Percentiles rank a stretch among this genome's conserved stretches.
phyloP scores from a whole-genome alignment of 768 basidiomycete species.

The Phylloporus rhodoxanthus region DNA sequence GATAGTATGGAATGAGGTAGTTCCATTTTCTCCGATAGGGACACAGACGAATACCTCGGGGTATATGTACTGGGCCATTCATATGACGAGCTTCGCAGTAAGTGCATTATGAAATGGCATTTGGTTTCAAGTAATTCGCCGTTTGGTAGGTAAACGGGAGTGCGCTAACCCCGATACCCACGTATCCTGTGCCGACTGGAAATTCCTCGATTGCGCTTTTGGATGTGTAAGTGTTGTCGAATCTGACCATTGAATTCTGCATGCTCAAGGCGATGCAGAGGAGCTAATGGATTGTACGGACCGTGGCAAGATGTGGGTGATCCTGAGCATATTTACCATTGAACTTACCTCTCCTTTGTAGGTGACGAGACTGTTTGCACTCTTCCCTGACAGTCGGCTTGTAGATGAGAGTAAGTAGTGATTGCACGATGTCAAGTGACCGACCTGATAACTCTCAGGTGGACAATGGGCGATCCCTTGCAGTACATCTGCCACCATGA shows the following conservation, averaged over 20 bases:
- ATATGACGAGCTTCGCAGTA: conserved; percentile 51
- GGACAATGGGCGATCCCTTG: conserved; percentile 80
- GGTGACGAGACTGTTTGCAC: conserved; percentile 63
- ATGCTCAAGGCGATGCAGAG: conserved; percentile 37
- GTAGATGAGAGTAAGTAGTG: conserved; percentile 49
- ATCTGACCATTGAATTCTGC: not conserved
- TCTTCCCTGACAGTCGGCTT: conserved; percentile 59
- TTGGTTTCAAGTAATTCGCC: conserved; percentile 4
- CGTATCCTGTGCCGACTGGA: conserved; percentile 52
- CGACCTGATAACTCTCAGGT: conserved; percentile 22
- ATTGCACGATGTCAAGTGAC: not conserved
- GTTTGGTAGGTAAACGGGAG: conserved; percentile 50
- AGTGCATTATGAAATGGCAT: not conserved
- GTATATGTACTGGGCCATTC: conserved; percentile 74
- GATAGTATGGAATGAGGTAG: conserved; percentile 71
- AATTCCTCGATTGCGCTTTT: conserved; percentile 63
- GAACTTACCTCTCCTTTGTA: conserved; percentile 24
- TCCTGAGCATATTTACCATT: not conserved
- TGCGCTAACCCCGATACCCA: conserved; percentile 48
- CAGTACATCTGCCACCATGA: conserved; percentile 48
- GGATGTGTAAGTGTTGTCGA: conserved; percentile 53
- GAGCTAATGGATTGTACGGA: conserved; percentile 65
- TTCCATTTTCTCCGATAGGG: conserved; percentile 64
- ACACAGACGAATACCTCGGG: conserved; percentile 54
- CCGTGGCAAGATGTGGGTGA: conserved; percentile 67